phyloP scores from a whole-genome alignment of 306 rosid species.

The Pueraria montana region DNA sequence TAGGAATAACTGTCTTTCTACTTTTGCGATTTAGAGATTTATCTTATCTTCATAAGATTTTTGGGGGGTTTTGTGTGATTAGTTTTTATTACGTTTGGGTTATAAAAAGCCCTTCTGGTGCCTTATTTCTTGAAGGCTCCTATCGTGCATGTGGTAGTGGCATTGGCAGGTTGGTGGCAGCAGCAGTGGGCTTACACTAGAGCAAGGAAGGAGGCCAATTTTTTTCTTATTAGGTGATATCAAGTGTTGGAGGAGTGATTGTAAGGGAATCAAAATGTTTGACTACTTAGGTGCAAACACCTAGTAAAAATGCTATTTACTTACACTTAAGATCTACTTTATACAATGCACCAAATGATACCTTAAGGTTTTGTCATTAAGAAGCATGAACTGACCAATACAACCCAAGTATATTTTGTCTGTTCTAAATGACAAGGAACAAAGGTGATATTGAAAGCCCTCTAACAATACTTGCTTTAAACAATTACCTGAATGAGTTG shows the following conservation, averaged over 20 bases:
- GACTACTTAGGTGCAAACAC: background rate
- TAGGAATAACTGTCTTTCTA: background rate
- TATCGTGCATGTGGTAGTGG: background rate
- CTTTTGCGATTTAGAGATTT: background rate
- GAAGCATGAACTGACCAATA: conserved; percentile 14
- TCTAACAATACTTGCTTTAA: conserved; percentile 33
- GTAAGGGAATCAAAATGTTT: conserved; percentile 6
- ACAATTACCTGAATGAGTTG: conserved; percentile 96
- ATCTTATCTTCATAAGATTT: background rate
- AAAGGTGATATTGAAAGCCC: conserved; percentile 8
- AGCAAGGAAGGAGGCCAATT: background rate
- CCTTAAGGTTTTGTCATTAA: conserved; percentile 12
- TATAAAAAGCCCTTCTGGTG: background rate
- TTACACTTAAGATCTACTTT: conserved; percentile 10
- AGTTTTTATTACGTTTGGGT: background rate
- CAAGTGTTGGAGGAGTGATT: conserved; percentile 4
- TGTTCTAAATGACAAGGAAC: conserved; percentile 20
- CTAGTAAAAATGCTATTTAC: conserved; percentile 4
- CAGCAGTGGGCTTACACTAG: background rate
- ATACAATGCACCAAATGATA: background rate
- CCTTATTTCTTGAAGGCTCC: conserved; percentile 2
- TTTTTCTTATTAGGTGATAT: conserved; percentile 4
- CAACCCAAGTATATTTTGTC: conserved; percentile 8
- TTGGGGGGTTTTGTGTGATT: background rate
- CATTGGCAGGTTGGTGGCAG: background rate